Evolutionary conservation across 1,284 basidiomycete genomes (phyloP), one percentile per base, ranked within the genome.

Genomic region (Pseudozyma pruni): DNA sequence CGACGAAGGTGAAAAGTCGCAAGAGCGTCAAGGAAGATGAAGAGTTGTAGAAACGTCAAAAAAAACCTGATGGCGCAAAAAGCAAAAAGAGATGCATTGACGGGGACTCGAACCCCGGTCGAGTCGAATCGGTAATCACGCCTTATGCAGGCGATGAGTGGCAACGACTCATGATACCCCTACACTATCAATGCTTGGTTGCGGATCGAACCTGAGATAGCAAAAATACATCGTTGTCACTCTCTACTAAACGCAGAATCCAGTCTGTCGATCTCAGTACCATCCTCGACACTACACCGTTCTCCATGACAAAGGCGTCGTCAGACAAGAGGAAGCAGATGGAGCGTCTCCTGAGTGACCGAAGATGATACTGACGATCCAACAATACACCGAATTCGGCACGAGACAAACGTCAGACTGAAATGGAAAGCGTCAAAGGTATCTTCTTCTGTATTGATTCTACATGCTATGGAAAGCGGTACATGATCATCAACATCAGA

Each of bases 21-120:
- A n/a, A 41, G 4, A 4, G 14, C 31, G 19, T n/a, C 11, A 17
- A 25, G 17, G 11, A 5, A 22, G 11, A 14, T 17, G 7, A 16
- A n/a, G 34, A 25, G 35, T n/a, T n/a, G n/a, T n/a, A n/a, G n/a
- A n/a, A n/a, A n/a, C n/a, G n/a, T n/a, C n/a, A n/a, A n/a, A 27
- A 41, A 53, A 49, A 39, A 40, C 6, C 25, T 43, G 19, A 20
- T 4, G 13, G 17, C 20, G 35, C n/a, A 51, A 43, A 53, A 54
- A 32, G 46, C 10, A 17, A 31, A 54, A 48, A 55, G 16, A 43
- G 59, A 42, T 67, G 68, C 68, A 71, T 71, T 71, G 68, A 71
- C 68, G 68, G 68, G 68, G 68, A 71, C 62, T 71, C 68, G 68
- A 71, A 71, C 68, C 68, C 68, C 68, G 68, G 68, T 71, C 68